Evolutionary conservation across 441 rosid genomes (phyloP), one percentile per base, ranked within the genome.

Genomic region (Gossypium trilobum): DNA sequence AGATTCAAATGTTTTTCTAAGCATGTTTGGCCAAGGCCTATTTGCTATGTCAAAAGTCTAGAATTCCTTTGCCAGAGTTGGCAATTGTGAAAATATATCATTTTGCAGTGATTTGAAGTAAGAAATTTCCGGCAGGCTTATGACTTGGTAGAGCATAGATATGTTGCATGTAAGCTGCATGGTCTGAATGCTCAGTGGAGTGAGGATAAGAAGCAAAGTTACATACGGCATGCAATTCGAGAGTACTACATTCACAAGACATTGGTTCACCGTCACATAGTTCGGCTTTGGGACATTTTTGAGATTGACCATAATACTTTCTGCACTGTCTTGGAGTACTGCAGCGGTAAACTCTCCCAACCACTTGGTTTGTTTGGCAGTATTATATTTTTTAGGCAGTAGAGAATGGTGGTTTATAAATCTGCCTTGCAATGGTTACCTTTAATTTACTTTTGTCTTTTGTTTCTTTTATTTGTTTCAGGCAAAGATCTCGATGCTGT

Each of bases 401-500:
- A 31, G 36, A 31, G 36, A 31, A 31, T 31, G 36, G 36, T 31
- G 36, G 7, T 60, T 23, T 52, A 44, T 33, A 62, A 62, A 29
- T 74, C n/a, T 66, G 23, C 66, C 65, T 78, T 72, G 70, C 36
- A 31, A 31, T 31, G 36, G 36, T 31, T 31, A 31, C 54, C 23
- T 63, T 66, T 76, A 60, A 25, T 33, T 67, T 79, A 20, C 11
- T 29, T 4, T 31, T 67, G 13, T 14, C 23, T 3, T 50, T 14
- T 50, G 57, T 67, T 48, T 67, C 42, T 67, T 68, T 29, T 50
- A 27, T 59, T 52, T 29, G 44, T 72, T 19, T 80, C 90, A 95
- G 98, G 99, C 73, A 95, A 92, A 80, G 99, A 95, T 79, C 97
- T 95, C 60, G 99, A 95, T 79, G 97, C 95, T 70, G 97, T 95